Evolutionary conservation across 768 basidiomycete genomes (phyloP).

Genomic region (Austroboletus eburneus): DNA sequence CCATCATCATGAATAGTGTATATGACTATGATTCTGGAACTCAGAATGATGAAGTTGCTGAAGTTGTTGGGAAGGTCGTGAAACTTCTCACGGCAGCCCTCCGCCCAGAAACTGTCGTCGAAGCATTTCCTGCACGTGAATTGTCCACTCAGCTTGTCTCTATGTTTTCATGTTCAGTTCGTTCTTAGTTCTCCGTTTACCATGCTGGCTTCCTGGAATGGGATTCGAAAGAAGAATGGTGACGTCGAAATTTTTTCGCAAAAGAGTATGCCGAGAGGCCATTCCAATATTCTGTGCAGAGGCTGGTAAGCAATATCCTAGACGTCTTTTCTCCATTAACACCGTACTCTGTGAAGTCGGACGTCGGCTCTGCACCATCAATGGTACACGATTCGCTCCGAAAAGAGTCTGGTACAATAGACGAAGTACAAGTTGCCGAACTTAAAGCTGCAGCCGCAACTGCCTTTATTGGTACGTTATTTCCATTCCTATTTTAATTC

Average conservation of each 20-base stretch:
- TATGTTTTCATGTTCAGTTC: background rate
- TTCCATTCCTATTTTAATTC: background rate
- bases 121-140: conserved; percentile 10
- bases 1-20: conserved; percentile 11
- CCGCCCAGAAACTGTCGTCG: background rate
- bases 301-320: background rate
- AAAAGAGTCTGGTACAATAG: background rate
- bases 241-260: background rate
- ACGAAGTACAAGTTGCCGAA: conserved; percentile 2
- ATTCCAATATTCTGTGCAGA: conserved; percentile 3
- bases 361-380: background rate
- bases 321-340: background rate
- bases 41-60: conserved; percentile 5
- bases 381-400: conserved; percentile 7
- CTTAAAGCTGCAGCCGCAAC: conserved; percentile 8
- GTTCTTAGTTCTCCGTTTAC: conserved; percentile 1
- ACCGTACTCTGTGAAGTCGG: background rate
- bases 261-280: conserved; percentile 3
- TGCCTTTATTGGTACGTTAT: conserved; percentile 7
- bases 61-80: background rate
- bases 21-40: conserved; percentile 16
- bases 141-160: background rate
- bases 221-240: conserved; percentile 6
- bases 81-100: background rate
- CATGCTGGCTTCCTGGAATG: conserved; percentile 15